phyloP scores from a whole-genome alignment of 2,329 filamentous ascomycete genomes.

The Colletotrichum sp. region DNA sequence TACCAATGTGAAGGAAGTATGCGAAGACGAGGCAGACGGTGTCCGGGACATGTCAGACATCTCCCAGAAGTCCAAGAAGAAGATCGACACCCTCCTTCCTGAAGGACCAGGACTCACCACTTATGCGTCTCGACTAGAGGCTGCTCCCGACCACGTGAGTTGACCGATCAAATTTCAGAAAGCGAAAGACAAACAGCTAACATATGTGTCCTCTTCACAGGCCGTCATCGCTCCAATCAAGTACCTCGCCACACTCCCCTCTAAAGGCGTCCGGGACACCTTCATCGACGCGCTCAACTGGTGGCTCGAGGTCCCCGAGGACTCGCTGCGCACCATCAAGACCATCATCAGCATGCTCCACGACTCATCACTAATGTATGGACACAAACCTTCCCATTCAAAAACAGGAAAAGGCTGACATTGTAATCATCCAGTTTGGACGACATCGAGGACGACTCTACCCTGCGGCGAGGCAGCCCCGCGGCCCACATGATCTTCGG shows the following conservation, averaged over 20 bases:
- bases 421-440: slow-evolving; percentile 52
- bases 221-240: neutral
- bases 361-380: neutral
- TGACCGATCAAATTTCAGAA: neutral
- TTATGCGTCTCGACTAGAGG: neutral
- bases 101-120: neutral
- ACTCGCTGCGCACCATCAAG: neutral
- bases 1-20: neutral
- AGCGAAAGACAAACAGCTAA: neutral
- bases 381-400: rapidly evolving
- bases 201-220: neutral
- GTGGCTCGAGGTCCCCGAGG: neutral
- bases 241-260: neutral
- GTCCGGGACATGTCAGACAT: neutral
- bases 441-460: slow-evolving; percentile 83
- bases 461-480: slow-evolving; percentile 77
- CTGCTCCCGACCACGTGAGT: neutral
- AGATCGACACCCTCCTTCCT: neutral
- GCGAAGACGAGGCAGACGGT: neutral
- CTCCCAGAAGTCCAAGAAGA: neutral
- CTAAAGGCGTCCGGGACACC: neutral
- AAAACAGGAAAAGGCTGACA: neutral
- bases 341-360: neutral
- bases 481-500: slow-evolving; percentile 87
- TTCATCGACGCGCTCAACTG: neutral